Evolutionary conservation across 192 early-diverging fungal species (phyloP), one percentile per base, ranked within the genome.

Genomic region (Entomortierella lignicola): DNA sequence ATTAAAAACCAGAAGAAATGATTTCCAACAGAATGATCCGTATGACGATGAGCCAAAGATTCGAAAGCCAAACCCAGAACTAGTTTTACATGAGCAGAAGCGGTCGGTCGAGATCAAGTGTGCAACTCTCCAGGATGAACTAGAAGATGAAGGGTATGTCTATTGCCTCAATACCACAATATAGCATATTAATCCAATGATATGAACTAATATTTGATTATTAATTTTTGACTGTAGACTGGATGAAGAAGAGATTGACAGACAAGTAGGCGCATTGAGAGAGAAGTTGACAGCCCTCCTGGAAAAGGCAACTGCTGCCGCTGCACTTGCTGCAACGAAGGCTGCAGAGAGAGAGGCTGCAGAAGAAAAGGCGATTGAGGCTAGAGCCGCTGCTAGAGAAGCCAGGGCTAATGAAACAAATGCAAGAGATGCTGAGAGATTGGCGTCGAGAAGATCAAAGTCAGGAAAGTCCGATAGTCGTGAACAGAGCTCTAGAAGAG

Each of bases 61-160:
- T 20, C 81, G 85, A 39, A 86, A 88, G 34, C 90, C 94, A 32
- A 92, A 95, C 66, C 52, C 88, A 60, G 96, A 95, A 17, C 91
- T 98, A 11, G 75, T 97, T 15, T 80, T 88, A 30, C 97, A 99
- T 60, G 93, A 97, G 57, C 88, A 85, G 27, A 96, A 96, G 81
- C 89, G 97, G 12, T 86, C 93, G 64, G 82, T 98, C 2, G 98
- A 99, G 66, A 82, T 99, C 43, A 89, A 91, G 57, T 97, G 95
- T 73, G 80, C 96, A 32, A 83, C 87, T 77, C 83, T 98, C n/a
- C 87, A 88, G 77, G 88, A 94, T 50, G 68, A 92, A 64, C 88
- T 97, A 17, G 95, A 95, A 61, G 92, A 89, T 17, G 77, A 93
- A 47, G 92, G 91, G 50, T 86, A 89, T 21, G 74, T 11, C 17